These are phyloP conservation scores for Aspergillus sp. DNA, from an alignment of 2,329 filamentous ascomycete species.

Conservation along the genomic window DNA sequence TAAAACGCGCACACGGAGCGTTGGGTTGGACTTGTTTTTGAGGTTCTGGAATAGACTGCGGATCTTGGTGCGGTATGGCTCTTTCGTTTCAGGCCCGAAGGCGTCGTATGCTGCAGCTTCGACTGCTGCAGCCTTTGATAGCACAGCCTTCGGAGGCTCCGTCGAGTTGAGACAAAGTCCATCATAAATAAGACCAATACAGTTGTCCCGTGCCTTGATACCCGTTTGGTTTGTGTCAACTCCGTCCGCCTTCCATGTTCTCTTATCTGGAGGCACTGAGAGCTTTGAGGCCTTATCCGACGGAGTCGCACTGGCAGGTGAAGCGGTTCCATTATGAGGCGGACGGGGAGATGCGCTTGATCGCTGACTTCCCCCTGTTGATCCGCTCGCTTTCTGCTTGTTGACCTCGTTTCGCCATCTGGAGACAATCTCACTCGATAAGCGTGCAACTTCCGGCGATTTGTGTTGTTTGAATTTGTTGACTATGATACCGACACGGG, in stretches of 20 bases:
- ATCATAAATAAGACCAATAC: slow-evolving; percentile 90
- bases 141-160: slow-evolving; percentile 61
- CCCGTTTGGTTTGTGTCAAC: slow-evolving; percentile 76
- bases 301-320: slow-evolving; percentile 49
- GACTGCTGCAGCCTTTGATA: slow-evolving; percentile 66
- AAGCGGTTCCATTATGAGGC: slow-evolving; percentile 52
- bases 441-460: slow-evolving; percentile 67
- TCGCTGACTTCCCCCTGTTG: slow-evolving; percentile 38
- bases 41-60: slow-evolving; percentile 92
- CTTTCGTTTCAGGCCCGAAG: slow-evolving; percentile 67
- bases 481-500: slow-evolving; percentile 86
- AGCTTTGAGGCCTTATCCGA: slow-evolving; percentile 54
- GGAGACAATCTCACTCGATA: slow-evolving; percentile 78
- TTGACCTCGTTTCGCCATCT: slow-evolving; percentile 57
- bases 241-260: slow-evolving; percentile 77
- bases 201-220: slow-evolving; percentile 73
- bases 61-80: slow-evolving; percentile 82
- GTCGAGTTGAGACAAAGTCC: slow-evolving; percentile 73
- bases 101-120: slow-evolving; percentile 73
- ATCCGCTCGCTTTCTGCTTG: slow-evolving; percentile 47
- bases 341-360: slow-evolving; percentile 44
- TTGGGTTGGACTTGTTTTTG: slow-evolving; percentile 84
- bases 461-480: slow-evolving; percentile 83
- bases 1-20: slow-evolving; percentile 74
- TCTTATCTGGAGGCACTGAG: slow-evolving; percentile 67